These are phyloP conservation scores for Lactarius pseudohatsudake DNA, from an alignment of 768 basidiomycete genomes.

Conservation along the genomic window DNA sequence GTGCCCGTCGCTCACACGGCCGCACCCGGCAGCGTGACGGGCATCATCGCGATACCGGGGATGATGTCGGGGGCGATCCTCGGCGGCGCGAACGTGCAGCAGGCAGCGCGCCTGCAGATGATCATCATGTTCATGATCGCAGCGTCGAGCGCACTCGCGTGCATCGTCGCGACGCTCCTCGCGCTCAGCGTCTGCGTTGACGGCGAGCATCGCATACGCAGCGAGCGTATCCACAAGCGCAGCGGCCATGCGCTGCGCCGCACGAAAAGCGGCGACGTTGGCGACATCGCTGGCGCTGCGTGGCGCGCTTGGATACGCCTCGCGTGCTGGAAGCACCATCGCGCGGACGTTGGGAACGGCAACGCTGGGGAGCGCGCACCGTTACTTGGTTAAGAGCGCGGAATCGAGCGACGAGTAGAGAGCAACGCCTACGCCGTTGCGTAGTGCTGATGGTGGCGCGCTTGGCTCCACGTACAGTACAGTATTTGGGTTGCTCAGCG, in stretches of 20 bases:
- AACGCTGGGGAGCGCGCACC: background rate
- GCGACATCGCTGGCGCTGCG: background rate
- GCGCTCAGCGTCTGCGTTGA: slow-evolving; percentile 68
- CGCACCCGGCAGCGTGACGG: slow-evolving; percentile 52
- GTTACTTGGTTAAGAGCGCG: slow-evolving; percentile 1
- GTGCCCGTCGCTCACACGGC: background rate
- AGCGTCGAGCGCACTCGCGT: slow-evolving; percentile 69
- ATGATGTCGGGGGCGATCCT: slow-evolving; percentile 94
- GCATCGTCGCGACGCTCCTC: slow-evolving; percentile 61
- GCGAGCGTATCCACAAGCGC: slow-evolving; percentile 54
- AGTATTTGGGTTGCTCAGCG: background rate
- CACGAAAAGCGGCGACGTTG: background rate
- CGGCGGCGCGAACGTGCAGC: slow-evolving; percentile 79
- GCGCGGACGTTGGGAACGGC: background rate
- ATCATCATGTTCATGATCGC: slow-evolving; percentile 95
- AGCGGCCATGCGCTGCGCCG: slow-evolving; percentile 25
- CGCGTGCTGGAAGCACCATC: background rate
- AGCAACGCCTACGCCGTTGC: background rate
- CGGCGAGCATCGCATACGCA: slow-evolving; percentile 58
- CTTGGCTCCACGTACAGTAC: background rate
- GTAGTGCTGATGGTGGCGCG: background rate
- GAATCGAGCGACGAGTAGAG: background rate
- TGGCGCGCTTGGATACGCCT: background rate
- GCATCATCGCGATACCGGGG: slow-evolving; percentile 78
- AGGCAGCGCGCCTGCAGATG: slow-evolving; percentile 86